phyloP scores from a whole-genome alignment of 2,329 filamentous ascomycete species.

The Apiospora malaysiana region DNA sequence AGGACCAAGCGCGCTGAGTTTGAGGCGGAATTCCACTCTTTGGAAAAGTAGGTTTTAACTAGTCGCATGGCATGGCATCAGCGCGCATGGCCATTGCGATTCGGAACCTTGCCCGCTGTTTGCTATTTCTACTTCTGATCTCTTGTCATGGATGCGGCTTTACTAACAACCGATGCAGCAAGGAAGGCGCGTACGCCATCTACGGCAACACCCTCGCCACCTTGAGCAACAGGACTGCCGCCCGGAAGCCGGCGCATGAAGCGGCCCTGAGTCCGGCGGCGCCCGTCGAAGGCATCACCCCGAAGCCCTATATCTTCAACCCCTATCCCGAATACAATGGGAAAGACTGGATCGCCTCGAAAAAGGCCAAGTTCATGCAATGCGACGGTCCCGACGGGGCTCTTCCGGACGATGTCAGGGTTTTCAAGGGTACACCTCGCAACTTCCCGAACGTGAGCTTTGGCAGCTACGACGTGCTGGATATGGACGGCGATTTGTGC shows the following conservation, averaged over 20 bases:
- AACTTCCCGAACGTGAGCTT: constrained; percentile 66
- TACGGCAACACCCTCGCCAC: constrained; percentile 61
- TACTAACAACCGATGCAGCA: constrained; percentile 41
- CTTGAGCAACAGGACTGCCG: constrained; percentile 47
- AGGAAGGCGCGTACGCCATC: constrained; percentile 56
- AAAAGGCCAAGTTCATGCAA: constrained; percentile 63
- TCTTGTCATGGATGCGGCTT: constrained; percentile 20
- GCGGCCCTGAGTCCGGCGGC: constrained; percentile 40
- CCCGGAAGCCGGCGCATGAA: constrained; percentile 35
- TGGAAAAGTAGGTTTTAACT: constrained; percentile 42
- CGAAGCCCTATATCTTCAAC: constrained; percentile 64
- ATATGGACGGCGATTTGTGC: constrained; percentile 67
- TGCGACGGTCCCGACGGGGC: constrained; percentile 70
- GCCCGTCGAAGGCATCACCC: constrained; percentile 47
- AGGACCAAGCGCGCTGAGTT: constrained; percentile 17
- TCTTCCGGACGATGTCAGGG: constrained; percentile 63
- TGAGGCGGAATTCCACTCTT: constrained; percentile 38
- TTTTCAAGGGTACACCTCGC: constrained; percentile 66
- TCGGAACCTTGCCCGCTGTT: background rate
- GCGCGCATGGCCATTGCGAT: background rate
- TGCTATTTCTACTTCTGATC: too few relatives aligned
- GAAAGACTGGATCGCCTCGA: constrained; percentile 57
- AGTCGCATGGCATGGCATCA: constrained; percentile 47
- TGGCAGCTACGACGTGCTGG: constrained; percentile 66
- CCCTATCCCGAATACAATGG: constrained; percentile 77